Conservation (phyloP, 345 rosid genomes). For the Salix viminalis region DNA sequence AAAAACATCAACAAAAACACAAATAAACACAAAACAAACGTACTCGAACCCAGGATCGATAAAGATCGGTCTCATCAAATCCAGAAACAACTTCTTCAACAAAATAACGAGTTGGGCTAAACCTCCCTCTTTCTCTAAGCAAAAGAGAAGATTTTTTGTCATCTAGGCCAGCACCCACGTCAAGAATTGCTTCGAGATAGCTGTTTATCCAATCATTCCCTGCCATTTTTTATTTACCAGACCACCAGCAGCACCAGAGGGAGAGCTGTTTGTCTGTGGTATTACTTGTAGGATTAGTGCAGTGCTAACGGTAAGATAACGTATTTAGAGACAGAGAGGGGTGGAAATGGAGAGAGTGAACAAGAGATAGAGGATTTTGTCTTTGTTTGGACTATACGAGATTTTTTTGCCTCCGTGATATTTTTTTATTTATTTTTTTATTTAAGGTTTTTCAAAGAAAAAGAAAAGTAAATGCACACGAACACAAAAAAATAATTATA, state of each 20-base stretch:
- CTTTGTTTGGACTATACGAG: neutral
- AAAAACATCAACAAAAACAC: neutral
- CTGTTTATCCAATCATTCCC: conserved; percentile 99
- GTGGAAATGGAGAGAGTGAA: neutral
- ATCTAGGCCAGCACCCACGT: conserved; percentile 83
- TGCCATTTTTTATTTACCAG: conserved; percentile 45
- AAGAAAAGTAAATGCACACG: too few relatives aligned
- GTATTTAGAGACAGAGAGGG: neutral
- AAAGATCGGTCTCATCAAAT: conserved; percentile 96
- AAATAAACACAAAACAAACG: neutral
- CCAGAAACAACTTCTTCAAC: conserved; percentile 97
- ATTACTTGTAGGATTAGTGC: neutral
- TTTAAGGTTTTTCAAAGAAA: neutral
- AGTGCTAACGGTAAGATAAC: neutral
- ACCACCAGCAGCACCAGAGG: neutral
- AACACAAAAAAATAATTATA: too few relatives aligned
- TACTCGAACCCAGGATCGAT: conserved; percentile 81
- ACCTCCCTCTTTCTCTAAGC: conserved; percentile 87
- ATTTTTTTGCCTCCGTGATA: neutral
- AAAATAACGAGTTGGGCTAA: conserved; percentile 96
- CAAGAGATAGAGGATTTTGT: neutral
- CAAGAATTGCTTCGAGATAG: conserved; percentile 95
- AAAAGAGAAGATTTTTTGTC: conserved; percentile 78
- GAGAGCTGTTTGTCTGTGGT: neutral
- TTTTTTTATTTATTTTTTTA: neutral